These are phyloP conservation scores for Pseudoscleropodium purum DNA, from an alignment of 225 moss, liverwort and hornwort genomes.

Conservation along the genomic window DNA sequence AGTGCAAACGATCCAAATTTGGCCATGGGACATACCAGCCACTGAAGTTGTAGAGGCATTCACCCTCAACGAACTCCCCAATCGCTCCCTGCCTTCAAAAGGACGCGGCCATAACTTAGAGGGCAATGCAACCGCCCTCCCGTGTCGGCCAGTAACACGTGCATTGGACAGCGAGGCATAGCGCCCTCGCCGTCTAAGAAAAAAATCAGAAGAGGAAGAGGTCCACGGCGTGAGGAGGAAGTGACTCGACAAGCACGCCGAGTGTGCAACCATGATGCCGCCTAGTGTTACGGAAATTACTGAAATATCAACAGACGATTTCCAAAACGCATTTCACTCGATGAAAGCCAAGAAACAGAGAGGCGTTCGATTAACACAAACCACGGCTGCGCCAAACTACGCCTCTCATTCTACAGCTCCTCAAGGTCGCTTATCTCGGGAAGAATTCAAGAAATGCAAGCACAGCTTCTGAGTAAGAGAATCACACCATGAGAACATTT, in stretches of 20 bases:
- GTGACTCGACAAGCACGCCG: background rate
- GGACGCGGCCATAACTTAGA: constrained; percentile 3
- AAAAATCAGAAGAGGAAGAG: background rate
- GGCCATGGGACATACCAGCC: constrained; percentile 2
- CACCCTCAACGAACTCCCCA: background rate
- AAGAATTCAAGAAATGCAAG: background rate
- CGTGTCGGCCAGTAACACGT: background rate
- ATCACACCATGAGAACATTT: background rate
- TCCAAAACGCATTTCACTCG: background rate
- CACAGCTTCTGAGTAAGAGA: background rate
- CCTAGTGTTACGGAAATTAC: background rate
- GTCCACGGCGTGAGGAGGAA: constrained; percentile 8
- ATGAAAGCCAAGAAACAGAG: background rate
- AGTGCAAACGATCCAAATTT: background rate
- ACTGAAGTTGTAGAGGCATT: constrained; percentile 21
- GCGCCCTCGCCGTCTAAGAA: background rate
- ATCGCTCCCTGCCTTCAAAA: constrained; percentile 4
- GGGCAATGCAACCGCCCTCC: background rate
- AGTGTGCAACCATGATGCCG: constrained; percentile 18
- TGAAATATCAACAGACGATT: background rate
- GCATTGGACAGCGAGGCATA: background rate
- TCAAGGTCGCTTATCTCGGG: background rate
- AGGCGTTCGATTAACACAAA: background rate
- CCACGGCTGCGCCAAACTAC: background rate
- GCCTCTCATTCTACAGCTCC: background rate